Base-by-base conservation (phyloP, 2,329 filamentous ascomycete species). In the Aureobasidium namibiae region DNA sequence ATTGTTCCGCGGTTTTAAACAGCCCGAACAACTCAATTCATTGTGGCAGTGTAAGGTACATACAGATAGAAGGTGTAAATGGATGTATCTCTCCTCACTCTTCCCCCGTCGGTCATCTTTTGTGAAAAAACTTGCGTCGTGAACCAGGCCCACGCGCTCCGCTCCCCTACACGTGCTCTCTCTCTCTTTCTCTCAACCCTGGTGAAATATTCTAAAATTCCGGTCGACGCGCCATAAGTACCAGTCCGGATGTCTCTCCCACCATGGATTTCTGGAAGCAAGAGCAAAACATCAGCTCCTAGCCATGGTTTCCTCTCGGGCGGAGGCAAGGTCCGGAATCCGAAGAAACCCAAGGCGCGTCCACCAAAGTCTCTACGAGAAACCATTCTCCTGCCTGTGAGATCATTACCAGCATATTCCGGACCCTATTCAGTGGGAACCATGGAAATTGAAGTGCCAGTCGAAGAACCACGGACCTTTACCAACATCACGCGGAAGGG, bases 381-480 rank as follows among this genome's bases (percentile, higher is more conserved):
- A 63, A 74, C 75, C 48, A 63, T 77, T 5, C 67, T 72, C 6
- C 74, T 80, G 24, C 67, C 75, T 0, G 74, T 75, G 56, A 67
- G 75, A 33, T 70, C 75, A 7, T 64, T 82, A 3, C 79, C 80
- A 4, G 73, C 73, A 9, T 78, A 81, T 44, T 78, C 79, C 5
- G 80, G 80, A 0, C 79, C 79, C 0, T 82, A 82, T 64, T 74
- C 70, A 23, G 71, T 67, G 42, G 33, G 62, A 34, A 73, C 73
- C n/a, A 80, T 82, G 75, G 79, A 82, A 58, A 76, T 82, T 39
- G 80, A 83, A 68, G 73, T 82, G 0, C 79, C 80, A 0, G 80
- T 71, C 9, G 65, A 74, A 36, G 65, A 76, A 18, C 78, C 80
- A 1, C 70, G 75, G 36, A 66, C 73, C 0, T 78, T 82, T 63